These are phyloP conservation scores for Lepidium sativum DNA, from an alignment of 345 rosid genomes.

Conservation along the genomic window DNA sequence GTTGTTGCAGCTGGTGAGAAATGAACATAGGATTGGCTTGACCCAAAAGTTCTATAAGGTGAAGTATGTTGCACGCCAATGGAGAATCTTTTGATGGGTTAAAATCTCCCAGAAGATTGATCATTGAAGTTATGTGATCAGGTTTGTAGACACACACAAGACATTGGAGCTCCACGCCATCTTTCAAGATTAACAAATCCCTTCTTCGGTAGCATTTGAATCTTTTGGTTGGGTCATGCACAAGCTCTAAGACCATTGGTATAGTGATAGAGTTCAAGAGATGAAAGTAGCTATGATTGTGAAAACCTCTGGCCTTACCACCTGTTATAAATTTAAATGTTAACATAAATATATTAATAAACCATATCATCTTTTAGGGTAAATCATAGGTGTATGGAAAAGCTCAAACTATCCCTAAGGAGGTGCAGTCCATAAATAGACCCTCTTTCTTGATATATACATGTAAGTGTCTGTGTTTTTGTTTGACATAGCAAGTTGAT, in stretches of 20 bases:
- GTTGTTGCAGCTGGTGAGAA: slow-evolving; percentile 34
- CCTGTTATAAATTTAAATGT: neutral
- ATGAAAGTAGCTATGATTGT: slow-evolving; percentile 9
- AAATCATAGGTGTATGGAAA: no score
- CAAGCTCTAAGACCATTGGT: slow-evolving; percentile 35
- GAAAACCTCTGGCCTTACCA: slow-evolving; percentile 12
- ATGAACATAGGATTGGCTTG: slow-evolving; percentile 40
- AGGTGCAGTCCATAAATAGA: no score
- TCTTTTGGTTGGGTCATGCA: slow-evolving; percentile 44
- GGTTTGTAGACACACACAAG: slow-evolving; percentile 43
- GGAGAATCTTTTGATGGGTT: slow-evolving; percentile 29
- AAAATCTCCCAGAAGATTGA: slow-evolving; percentile 20
- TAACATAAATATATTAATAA: no score
- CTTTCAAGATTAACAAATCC: slow-evolving; percentile 23
- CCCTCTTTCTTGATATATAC: no score
- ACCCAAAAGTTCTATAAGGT: slow-evolving; percentile 42
- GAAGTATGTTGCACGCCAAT: slow-evolving; percentile 35
- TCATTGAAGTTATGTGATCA: slow-evolving; percentile 27
- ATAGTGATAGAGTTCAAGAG: slow-evolving; percentile 19
- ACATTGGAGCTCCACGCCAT: slow-evolving; percentile 26
- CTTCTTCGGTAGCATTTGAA: slow-evolving; percentile 34
- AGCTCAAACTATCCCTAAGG: no score
- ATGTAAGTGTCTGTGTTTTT: no score
- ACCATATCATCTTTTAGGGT: no score
- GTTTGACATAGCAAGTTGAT: no score